Conservation (phyloP, 108 stramenopile species). For the Epithemia pelagica region DNA sequence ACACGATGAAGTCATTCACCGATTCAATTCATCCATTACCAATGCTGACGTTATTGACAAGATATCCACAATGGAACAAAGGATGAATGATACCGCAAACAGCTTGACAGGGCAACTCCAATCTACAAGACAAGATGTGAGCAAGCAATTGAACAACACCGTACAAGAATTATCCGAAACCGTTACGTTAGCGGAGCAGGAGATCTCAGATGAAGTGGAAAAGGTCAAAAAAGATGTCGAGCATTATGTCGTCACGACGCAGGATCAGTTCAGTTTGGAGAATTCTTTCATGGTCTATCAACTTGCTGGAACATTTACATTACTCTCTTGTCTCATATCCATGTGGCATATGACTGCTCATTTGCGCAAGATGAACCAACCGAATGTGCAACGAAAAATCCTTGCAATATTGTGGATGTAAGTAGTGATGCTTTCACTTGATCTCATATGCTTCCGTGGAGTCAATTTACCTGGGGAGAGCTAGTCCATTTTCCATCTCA, state of each 20-base stretch:
- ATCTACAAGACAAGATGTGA: slow-evolving; percentile 17
- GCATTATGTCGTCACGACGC: slow-evolving; percentile 60
- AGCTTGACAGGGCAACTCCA: slow-evolving; percentile 20
- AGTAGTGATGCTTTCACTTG: slow-evolving; percentile 63
- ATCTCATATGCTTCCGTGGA: too few relatives aligned
- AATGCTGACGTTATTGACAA: slow-evolving; percentile 65
- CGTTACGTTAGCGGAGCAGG: slow-evolving; percentile 36
- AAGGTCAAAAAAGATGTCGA: slow-evolving; percentile 61
- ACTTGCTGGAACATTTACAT: slow-evolving; percentile 85
- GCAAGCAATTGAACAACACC: slow-evolving; percentile 28
- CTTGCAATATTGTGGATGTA: slow-evolving; percentile 90
- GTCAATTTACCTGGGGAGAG: too few relatives aligned
- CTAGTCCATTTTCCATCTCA: too few relatives aligned
- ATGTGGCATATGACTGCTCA: slow-evolving; percentile 93
- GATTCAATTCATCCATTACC: slow-evolving; percentile 73
- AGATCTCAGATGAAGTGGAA: slow-evolving; percentile 44
- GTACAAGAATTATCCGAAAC: slow-evolving; percentile 31
- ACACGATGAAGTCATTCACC: slow-evolving; percentile 51
- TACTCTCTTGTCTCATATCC: slow-evolving; percentile 78
- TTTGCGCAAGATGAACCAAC: slow-evolving; percentile 72
- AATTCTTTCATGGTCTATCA: slow-evolving; percentile 92
- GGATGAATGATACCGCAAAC: slow-evolving; percentile 24
- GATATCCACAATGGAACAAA: slow-evolving; percentile 31
- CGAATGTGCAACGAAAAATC: slow-evolving; percentile 82
- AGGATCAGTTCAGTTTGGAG: slow-evolving; percentile 88